phyloP scores from a whole-genome alignment of 176 grass and related monocot species.

The Oryza rufipogon region DNA sequence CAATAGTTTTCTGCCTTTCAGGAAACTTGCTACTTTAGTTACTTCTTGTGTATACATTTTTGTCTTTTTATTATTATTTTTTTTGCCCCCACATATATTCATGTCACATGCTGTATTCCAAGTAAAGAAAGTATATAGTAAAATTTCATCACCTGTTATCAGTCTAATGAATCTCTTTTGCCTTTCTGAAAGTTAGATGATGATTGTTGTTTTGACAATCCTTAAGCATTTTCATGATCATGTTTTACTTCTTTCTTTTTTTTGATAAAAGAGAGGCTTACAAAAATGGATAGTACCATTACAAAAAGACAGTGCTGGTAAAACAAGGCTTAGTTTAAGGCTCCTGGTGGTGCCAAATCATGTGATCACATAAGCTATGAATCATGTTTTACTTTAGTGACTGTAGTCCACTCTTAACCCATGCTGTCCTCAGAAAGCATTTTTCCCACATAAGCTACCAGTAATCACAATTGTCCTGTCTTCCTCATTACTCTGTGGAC shows the following conservation, averaged over 20 bases:
- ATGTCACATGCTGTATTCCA: constrained; percentile 5
- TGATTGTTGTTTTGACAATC: background rate
- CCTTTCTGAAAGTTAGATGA: constrained; percentile 12
- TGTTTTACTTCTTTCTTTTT: background rate
- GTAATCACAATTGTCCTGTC: background rate
- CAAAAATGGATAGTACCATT: too few species aligned
- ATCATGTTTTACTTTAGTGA: background rate
- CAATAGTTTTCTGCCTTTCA: constrained; percentile 26
- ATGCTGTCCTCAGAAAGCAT: background rate
- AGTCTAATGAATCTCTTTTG: background rate
- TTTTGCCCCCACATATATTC: background rate
- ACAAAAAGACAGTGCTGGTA: too few species aligned
- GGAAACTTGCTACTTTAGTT: constrained; percentile 4
- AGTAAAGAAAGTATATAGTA: background rate
- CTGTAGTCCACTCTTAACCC: background rate
- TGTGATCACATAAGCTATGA: too few species aligned
- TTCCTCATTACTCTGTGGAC: background rate
- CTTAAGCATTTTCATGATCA: background rate
- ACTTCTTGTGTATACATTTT: constrained; percentile 34
- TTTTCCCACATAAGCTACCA: background rate
- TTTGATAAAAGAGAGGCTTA: too few species aligned
- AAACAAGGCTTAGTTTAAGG: too few species aligned
- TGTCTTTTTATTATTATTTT: background rate
- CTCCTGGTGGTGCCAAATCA: too few species aligned
- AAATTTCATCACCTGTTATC: background rate